A percentile compares a stretch with the other conserved stretches of the same genome.
These are phyloP conservation scores for barrel medic (Medicago truncatula) DNA, from an alignment of 306 rosid genomes.

Conservation along the genomic window MtrunA17r5.0-ANR NC_053048.1:9777501-9778000, in stretches of 20 bases:
- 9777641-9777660: background rate
- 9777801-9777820: slow-evolving; percentile 20
- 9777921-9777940: slow-evolving; percentile 43
- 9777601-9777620: background rate
- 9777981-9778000: slow-evolving; percentile 79
- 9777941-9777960: slow-evolving; percentile 52
- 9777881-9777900: slow-evolving; percentile 49
- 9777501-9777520: slow-evolving; percentile 50
- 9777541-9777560: slow-evolving; percentile 54
- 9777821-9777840: slow-evolving; percentile 49
- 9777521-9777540: slow-evolving; percentile 50
- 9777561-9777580: background rate
- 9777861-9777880: slow-evolving; percentile 49
- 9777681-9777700: background rate
- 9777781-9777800: slow-evolving; percentile 16
- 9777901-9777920: slow-evolving; percentile 44
- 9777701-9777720: background rate
- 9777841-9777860: slow-evolving; percentile 52
- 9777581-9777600: slow-evolving; percentile 26
- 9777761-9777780: background rate
- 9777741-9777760: background rate
- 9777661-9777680: background rate
- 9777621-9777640: background rate
- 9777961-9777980: slow-evolving; percentile 47
- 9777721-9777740: background rate